Evolutionary conservation across 2,329 filamentous ascomycete genomes (phyloP).

Genomic region (Fusarium sp.): DNA sequence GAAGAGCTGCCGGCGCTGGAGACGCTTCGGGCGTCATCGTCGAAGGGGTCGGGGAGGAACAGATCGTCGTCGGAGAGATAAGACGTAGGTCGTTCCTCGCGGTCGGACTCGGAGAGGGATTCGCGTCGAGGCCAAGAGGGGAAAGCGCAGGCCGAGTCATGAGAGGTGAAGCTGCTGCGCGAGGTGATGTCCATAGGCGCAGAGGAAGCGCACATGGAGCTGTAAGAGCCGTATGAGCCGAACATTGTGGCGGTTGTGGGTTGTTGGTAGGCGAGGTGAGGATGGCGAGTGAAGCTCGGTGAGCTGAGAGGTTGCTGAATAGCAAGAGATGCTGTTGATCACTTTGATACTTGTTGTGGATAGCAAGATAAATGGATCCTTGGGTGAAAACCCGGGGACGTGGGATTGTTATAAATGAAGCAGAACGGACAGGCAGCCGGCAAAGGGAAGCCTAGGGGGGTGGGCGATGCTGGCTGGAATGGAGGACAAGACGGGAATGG

Average conservation of each 20-base stretch:
- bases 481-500: constrained; percentile 19
- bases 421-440: constrained; percentile 39
- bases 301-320: constrained; percentile 29
- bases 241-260: constrained; percentile 54
- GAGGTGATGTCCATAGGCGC: constrained; percentile 59
- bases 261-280: constrained; percentile 33
- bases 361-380: constrained; percentile 26
- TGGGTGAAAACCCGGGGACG: constrained; percentile 37
- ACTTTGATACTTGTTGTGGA: constrained; percentile 34
- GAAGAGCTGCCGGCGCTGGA: constrained; percentile 57
- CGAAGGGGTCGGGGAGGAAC: constrained; percentile 61
- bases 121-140: constrained; percentile 68
- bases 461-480: constrained; percentile 35
- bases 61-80: constrained; percentile 74
- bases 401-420: constrained; percentile 43
- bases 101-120: constrained; percentile 58
- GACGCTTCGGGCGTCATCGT: constrained; percentile 61
- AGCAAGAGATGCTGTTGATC: constrained; percentile 31
- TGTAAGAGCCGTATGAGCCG: constrained; percentile 62
- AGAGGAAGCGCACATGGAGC: constrained; percentile 57
- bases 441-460: constrained; percentile 35
- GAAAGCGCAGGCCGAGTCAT: constrained; percentile 63
- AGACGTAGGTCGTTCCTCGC: constrained; percentile 60
- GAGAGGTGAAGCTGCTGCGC: constrained; percentile 51
- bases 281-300: constrained; percentile 31